phyloP scores from a whole-genome alignment of 2,329 filamentous ascomycete species.

The Hymenoscyphus occultus region DNA sequence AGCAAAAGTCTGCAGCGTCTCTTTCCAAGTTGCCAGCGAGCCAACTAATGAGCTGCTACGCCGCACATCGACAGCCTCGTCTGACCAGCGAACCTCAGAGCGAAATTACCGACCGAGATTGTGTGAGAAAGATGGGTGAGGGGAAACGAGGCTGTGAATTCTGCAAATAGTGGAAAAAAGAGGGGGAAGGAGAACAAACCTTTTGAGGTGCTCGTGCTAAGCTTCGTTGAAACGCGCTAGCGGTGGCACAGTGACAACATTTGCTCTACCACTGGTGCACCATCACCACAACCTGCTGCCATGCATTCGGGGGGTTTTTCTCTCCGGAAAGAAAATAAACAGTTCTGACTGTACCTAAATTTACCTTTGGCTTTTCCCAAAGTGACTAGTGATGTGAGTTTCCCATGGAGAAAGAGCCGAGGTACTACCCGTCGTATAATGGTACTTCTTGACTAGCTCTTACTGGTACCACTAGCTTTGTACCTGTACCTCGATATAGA shows the following conservation, averaged over 20 bases:
- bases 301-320: background rate
- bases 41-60: constrained; percentile 4
- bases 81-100: background rate
- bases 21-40: background rate
- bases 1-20: background rate
- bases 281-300: background rate
- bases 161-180: background rate
- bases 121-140: background rate
- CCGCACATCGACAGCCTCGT: background rate
- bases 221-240: constrained; percentile 5
- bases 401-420: background rate
- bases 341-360: constrained; percentile 2
- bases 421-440: constrained; percentile 4
- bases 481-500: background rate
- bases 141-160: constrained; percentile 4
- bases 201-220: background rate
- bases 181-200: background rate
- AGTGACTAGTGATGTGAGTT: background rate
- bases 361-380: background rate
- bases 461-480: background rate
- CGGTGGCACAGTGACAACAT: constrained; percentile 1
- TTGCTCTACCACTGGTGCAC: background rate
- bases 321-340: background rate
- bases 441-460: constrained; percentile 1
- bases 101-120: constrained; percentile 6